Evolutionary conservation across 148 eudicot species (phyloP), one percentile per base, ranked within the genome.

Genomic region (Chenopodium quinoa): DNA sequence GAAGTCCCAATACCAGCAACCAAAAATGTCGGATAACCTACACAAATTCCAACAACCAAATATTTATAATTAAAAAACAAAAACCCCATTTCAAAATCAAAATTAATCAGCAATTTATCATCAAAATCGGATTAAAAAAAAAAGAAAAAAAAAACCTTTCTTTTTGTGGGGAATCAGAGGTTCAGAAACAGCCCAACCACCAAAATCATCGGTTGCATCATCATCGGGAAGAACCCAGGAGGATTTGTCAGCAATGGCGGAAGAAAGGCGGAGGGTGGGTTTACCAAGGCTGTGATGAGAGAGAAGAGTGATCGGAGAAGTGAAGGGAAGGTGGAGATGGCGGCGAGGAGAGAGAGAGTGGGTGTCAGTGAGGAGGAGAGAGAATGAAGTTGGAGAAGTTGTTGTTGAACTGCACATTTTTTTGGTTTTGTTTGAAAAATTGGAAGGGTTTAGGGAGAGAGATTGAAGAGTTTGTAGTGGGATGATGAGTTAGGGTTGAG

Each of bases 171-270:
- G 62, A 52, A 73, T 63, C 2, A 88, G 86, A 54, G 84, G 20
- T 81, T 90, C 88, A 13, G 79, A 78, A 77, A 86, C 14, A 7
- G 78, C 88, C 98, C 98, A 95, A n/a, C 98, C 98, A 79, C 88
- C 90, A 52, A 79, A 93, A 9, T 76, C 88, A 66, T 90, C 90
- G 64, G 74, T n/a, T 17, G 22, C 68, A 56, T 40, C n/a, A 34
- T 79, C 78, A 75, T 83, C 88, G 22, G 86, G 76, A 23, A 79
- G 47, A 32, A 84, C 20, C 98, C 97, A 94, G 0, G 79, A 34
- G 73, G 78, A 72, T 0, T 77, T 79, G 47, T 77, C 67, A 29
- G 90, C 47, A 58, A 83, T 37, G 44, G 93, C 81, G 50, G 86
- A 79, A 78, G 86, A 82, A 25, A 86, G 23, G 27, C 86, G 81